Conservation (phyloP, 306 rosid species). For the Potentilla sterilis region DNA sequence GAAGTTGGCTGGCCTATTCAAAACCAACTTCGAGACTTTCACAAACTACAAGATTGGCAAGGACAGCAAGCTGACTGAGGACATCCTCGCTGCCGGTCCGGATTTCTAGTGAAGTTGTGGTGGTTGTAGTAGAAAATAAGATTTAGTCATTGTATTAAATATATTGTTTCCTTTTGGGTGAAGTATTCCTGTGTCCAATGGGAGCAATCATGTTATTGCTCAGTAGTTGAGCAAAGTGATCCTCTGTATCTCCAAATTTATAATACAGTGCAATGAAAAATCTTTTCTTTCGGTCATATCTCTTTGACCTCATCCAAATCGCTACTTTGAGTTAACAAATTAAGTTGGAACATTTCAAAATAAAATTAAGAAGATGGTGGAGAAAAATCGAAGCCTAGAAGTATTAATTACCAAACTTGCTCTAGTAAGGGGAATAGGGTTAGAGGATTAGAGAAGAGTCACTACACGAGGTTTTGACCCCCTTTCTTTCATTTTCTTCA, state of each 20-base stretch:
- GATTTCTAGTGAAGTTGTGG: conserved; percentile 23
- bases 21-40: conserved; percentile 71
- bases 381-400: not conserved
- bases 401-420: too few relatives aligned
- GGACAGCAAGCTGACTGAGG: conserved; percentile 55
- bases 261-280: not conserved
- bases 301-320: not conserved
- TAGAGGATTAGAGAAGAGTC: too few relatives aligned
- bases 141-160: not conserved
- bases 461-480: too few relatives aligned
- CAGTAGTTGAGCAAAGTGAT: not conserved
- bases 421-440: too few relatives aligned
- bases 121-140: not conserved
- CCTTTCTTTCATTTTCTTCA: too few relatives aligned
- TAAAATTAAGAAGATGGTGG: too few relatives aligned
- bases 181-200: not conserved
- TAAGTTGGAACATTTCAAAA: not conserved
- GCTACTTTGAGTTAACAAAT: not conserved
- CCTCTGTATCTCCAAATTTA: not conserved
- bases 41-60: conserved; percentile 63
- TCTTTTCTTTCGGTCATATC: not conserved
- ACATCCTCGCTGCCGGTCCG: conserved; percentile 87
- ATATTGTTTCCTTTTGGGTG: not conserved
- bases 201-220: not conserved
- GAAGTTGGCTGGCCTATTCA: conserved; percentile 69